Evolutionary conservation across 495 filamentous ascomycete species (phyloP).

Genomic region (Neurospora sp.): DNA sequence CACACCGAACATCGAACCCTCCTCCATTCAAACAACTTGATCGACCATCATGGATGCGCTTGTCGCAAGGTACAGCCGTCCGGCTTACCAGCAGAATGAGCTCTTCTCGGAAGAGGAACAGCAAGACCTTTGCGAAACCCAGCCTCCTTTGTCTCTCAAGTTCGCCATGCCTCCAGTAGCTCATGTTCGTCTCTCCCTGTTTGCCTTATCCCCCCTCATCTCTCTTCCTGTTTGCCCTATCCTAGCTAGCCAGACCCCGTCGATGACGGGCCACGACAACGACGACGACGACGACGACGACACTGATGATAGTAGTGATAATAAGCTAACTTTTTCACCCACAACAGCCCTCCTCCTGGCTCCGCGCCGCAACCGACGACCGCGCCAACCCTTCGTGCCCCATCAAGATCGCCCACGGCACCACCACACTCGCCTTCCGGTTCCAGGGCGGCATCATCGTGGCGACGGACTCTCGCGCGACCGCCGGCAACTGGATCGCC

Average conservation of each 20-base stretch:
- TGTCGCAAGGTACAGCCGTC: constrained; percentile 76
- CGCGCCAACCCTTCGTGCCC: constrained; percentile 90
- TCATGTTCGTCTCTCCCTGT: constrained; percentile 49
- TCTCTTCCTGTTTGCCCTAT: neutral
- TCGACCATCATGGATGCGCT: constrained; percentile 71
- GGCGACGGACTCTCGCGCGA: constrained; percentile 91
- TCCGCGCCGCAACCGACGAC: constrained; percentile 95
- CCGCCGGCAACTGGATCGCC: constrained; percentile 97
- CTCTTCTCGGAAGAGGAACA: constrained; percentile 64
- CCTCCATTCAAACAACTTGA: neutral
- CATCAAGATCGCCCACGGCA: constrained; percentile 98
- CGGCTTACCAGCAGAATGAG: constrained; percentile 57
- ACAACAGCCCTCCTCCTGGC: constrained; percentile 70
- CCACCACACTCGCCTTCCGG: constrained; percentile 94
- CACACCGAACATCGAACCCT: neutral
- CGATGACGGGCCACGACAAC: neutral
- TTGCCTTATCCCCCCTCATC: neutral
- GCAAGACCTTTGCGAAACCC: constrained; percentile 56
- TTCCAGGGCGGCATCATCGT: constrained; percentile 98
- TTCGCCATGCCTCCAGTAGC: constrained; percentile 92
- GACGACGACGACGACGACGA: neutral
- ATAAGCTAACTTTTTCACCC: neutral
- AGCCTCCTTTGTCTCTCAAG: constrained; percentile 66
- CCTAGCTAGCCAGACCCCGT: constrained; percentile 1
- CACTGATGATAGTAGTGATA: constrained; percentile 8